phyloP scores from a whole-genome alignment of 352 stramenopile genomes.

The Phytophthora pistaciae region DNA sequence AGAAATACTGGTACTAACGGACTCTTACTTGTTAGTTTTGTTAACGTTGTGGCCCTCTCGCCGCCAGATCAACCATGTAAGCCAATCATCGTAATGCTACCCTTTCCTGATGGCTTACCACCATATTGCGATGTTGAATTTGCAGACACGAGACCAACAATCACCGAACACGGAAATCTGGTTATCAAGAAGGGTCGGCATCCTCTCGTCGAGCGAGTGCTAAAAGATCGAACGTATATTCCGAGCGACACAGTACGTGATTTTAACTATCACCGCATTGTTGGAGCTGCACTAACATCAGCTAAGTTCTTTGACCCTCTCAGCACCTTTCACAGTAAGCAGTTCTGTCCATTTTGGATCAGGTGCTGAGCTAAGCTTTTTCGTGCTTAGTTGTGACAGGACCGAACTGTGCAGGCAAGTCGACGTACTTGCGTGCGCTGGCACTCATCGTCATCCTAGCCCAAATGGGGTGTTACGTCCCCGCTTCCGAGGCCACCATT shows the following conservation, averaged over 20 bases:
- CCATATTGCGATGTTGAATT: not conserved
- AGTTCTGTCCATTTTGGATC: not conserved
- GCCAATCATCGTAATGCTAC: not conserved
- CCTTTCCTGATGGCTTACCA: slow-evolving; percentile 3
- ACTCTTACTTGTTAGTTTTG: slow-evolving; percentile 64
- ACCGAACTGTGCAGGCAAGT: slow-evolving; percentile 93
- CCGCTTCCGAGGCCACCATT: slow-evolving; percentile 81
- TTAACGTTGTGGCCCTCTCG: slow-evolving; percentile 86
- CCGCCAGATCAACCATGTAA: slow-evolving; percentile 81
- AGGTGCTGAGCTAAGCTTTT: slow-evolving; percentile 18
- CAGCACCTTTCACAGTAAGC: slow-evolving; percentile 78
- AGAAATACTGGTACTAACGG: not conserved
- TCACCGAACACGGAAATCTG: slow-evolving; percentile 77
- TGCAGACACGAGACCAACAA: slow-evolving; percentile 71
- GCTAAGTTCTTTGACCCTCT: slow-evolving; percentile 74
- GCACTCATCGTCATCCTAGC: slow-evolving; percentile 92
- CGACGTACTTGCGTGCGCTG: slow-evolving; percentile 86
- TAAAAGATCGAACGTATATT: slow-evolving; percentile 82
- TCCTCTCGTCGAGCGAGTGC: slow-evolving; percentile 73
- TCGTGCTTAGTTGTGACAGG: slow-evolving; percentile 82
- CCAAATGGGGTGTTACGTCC: slow-evolving; percentile 93
- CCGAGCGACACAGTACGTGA: slow-evolving; percentile 82
- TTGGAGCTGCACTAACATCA: slow-evolving; percentile 1
- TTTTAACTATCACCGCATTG: not conserved
- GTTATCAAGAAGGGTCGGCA: slow-evolving; percentile 87